Base-by-base conservation (phyloP, 768 basidiomycete genomes). In the Hebeloma cylindrosporum region DNA sequence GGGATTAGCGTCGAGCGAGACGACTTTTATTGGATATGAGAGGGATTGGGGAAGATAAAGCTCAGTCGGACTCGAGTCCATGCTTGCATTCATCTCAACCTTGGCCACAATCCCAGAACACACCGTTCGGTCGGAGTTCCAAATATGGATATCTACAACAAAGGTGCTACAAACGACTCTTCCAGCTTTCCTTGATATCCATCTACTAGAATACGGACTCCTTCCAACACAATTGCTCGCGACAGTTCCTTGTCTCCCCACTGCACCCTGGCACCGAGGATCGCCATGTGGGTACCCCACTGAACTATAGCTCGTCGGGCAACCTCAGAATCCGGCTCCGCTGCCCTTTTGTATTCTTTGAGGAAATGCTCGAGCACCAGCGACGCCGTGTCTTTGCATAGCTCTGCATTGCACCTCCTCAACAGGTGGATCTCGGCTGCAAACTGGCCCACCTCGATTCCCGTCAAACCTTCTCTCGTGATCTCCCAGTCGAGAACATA, bases 21-120 rank as follows among this genome's bases (percentile, higher is more conserved):
- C 74, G 60, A 98, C 66, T 51, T 79, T 88, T 60, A 98, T 78
- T 41, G 94, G 94, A 71, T 82, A 98, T 2, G 93, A 88, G 30
- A 95, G 79, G n/a, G 71, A 67, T 20, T 74, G 66, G 2, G 93
- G 92, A 7, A 95, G 75, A 64, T 77, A 78, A 39, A 96, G 73
- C 40, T 85, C 78, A 7, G 93, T 92, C 49, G 83, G 72, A 60
- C 75, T 78, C 52, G 78, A 69, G 71, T 80, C 81, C 65, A 68
- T 70, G 53, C 53, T 61, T 56, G 39, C 38, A 29, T 32, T 43
- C 35, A 35, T 25, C 39, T 30, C 35, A 52, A 53, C 51, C 46
- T 43, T 17, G 29, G 18, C 27, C 23, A n/a, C n/a, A n/a, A n/a
- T 32, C 20, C 18, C 21, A 17, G 23, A 13, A 18, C 39, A 42